Evolutionary conservation across 2,329 filamentous ascomycete genomes (phyloP), one percentile per base, ranked within the genome.

Genomic region (Xylaria sp.): DNA sequence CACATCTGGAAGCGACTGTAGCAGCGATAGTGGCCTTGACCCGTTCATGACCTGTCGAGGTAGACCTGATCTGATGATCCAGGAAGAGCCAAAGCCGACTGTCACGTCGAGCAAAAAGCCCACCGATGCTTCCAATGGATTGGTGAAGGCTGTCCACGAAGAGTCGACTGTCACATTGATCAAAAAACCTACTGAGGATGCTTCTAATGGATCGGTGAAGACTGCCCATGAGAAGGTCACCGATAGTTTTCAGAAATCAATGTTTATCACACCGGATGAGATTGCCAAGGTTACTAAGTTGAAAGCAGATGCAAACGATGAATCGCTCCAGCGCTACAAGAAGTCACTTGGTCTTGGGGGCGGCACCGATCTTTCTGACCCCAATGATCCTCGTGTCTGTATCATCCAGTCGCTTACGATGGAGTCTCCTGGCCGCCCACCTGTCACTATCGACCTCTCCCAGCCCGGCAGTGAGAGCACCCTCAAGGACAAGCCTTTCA

Each of bases 251-350:
- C 54, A 66, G 10, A 13, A 48, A 49, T 54, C 63, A 13, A 51
- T 48, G 39, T n/a, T 70, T 25, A 55, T 65, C 23, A 52, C 52
- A 48, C 60, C 62, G 23, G 58, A 72, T 64, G 60, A 64, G 52
- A 62, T 65, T 60, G 52, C 59, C 6, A 33, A 59, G 18, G 60
- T 66, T 64, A 62, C 69, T 69, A 67, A 71, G 36, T 64, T 58
- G 46, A 52, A 62, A 5, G 43, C 77, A 91, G 86, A 90, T 78
- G 85, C 86, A 75, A 85, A 92, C 77, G 96, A 99, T 81, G 95
- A 98, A 83, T 96, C 95, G 71, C 91, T 99, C 77, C 93, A 97
- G 84, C 92, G 95, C 78, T 99, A 97, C 92, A 99, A 99, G 86
- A 89, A 95, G 79, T 98, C 95, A 13, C 91, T 99, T 70, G 96